Base-by-base conservation (phyloP, 2,329 filamentous ascomycete species). In the Hypoxylon sp. region DNA sequence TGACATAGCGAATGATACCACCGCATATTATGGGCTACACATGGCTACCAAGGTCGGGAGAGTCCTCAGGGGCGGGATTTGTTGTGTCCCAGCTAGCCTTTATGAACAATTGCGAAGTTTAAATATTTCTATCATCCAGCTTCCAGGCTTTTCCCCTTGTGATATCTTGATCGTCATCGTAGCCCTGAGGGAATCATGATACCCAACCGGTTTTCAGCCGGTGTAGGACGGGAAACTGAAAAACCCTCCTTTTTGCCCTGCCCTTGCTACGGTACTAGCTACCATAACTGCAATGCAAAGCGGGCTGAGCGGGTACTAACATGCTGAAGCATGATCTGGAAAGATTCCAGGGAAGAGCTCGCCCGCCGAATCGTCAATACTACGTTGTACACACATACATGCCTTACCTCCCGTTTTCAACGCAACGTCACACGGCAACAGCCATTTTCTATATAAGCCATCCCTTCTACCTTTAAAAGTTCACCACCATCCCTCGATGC, bases 1-100 rank as follows among this genome's bases (percentile, higher is more conserved):
- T 48, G 56, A 30, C 49, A 66, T 59, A 64, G 60, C 66, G 60
- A 66, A 67, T 59, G 60, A 60, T 67, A 61, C 63, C 63, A 64
- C 56, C n/a, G 45, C 63, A 58, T 52, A 52, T 28, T 16, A 16
- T 36, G 28, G 11, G 33, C 59, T 59, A 64, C 36, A 55, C 26
- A 53, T 38, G 18, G 38, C 5, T 24, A 14, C 20, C 6, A 26
- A 44, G 14, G 16, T n/a, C 28, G 36, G 32, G 44, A 56, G 53
- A 20, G 33, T 20, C 7, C 18, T 18, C 14, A 24, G 14, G 40
- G 45, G 24, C 2, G 14, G 12, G 40, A 30, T 55, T 52, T 20
- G 22, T 45, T 55, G 49, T 20, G 22, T 45, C 46, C 61, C 32
- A 36, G 36, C 2, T 16, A 45, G 7, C 6, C 63, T 58, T 56